Evolutionary conservation across 371 early-diverging fungal genomes (phyloP).

Genomic region (Mortierella sp.): DNA sequence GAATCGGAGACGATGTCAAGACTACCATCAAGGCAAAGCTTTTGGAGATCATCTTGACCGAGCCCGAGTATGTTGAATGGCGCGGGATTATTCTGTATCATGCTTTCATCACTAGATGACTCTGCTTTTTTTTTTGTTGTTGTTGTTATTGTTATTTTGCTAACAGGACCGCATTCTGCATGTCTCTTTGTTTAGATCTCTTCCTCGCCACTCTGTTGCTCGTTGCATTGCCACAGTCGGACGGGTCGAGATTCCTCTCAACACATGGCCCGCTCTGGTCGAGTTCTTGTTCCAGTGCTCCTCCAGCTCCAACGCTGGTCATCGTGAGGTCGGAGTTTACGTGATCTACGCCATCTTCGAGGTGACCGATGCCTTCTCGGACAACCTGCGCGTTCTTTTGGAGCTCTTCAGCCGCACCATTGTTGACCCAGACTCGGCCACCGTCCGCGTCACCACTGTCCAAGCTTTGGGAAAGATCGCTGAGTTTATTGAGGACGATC

Average conservation of each 20-base stretch:
- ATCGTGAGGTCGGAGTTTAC: constrained; percentile 89
- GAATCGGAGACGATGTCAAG: constrained; percentile 64
- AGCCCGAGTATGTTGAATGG: constrained; percentile 65
- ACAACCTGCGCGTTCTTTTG: constrained; percentile 73
- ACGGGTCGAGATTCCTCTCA: constrained; percentile 77
- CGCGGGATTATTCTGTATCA: not conserved
- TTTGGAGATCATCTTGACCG: constrained; percentile 72
- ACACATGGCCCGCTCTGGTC: constrained; percentile 82
- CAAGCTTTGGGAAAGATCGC: constrained; percentile 85
- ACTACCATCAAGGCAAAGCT: constrained; percentile 68
- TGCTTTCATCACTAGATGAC: not conserved
- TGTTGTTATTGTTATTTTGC: not conserved
- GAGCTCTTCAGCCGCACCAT: constrained; percentile 77
- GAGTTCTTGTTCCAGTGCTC: constrained; percentile 82
- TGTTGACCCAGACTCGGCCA: constrained; percentile 84
- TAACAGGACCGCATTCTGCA: not conserved
- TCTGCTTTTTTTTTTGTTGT: not conserved
- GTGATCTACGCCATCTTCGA: constrained; percentile 87
- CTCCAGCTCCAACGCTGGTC: constrained; percentile 69
- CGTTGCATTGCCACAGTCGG: constrained; percentile 89
- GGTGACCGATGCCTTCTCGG: constrained; percentile 74
- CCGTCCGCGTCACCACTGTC: constrained; percentile 80
- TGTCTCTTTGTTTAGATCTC: constrained; percentile 56
- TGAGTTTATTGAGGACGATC: constrained; percentile 80
- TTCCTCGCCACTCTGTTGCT: constrained; percentile 81